Evolutionary conservation across 164 flowering plant species (phyloP), one percentile per base, ranked within the genome.

Genomic region (Piper longum): DNA sequence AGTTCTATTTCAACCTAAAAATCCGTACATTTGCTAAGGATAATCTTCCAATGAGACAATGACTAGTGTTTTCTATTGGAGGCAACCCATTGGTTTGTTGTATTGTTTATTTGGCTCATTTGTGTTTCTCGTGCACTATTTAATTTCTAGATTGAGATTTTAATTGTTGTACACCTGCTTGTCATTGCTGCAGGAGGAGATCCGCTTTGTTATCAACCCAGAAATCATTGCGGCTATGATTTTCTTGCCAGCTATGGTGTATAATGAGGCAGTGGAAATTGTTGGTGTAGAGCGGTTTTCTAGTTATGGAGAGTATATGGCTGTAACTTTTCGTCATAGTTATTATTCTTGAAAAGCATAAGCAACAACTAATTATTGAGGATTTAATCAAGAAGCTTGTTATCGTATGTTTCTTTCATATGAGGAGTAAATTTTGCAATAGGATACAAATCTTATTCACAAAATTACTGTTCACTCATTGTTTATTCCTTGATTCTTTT

Each of bases 171-270:
- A 26, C 36, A 26, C 36, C 36, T 26, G 36, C 5, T 63, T 36
- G 5, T 59, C 5, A 60, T 43, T 62, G 12, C 56, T 76, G 72
- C 65, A 88, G 95, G 99, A 95, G 77, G 99, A 95, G 73, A 95
- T 95, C 16, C 91, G 93, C 66, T 95, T 95, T 81, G 87, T 95
- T 97, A 85, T 87, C 76, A 84, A 80, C 74, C 97, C 99, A 64
- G 99, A 91, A 75, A 73, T 91, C 66, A 86, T 91, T 74, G 81
- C 73, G 44, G 84, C 92, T 67, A 89, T 91, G 91, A 83, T 95
- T 73, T 91, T 91, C 82, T 74, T 87, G 79, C 87, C 97, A 56
- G 64, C 77, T 57, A 84, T 95, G 95, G 85, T 71, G 57, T 87
- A 85, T 62, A 95, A 89, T 66, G 99, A 95, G 69, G 93, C 99